These are phyloP conservation scores for Gaultheria prostrata DNA, from an alignment of 148 eudicot genomes.

Conservation along the genomic window DNA sequence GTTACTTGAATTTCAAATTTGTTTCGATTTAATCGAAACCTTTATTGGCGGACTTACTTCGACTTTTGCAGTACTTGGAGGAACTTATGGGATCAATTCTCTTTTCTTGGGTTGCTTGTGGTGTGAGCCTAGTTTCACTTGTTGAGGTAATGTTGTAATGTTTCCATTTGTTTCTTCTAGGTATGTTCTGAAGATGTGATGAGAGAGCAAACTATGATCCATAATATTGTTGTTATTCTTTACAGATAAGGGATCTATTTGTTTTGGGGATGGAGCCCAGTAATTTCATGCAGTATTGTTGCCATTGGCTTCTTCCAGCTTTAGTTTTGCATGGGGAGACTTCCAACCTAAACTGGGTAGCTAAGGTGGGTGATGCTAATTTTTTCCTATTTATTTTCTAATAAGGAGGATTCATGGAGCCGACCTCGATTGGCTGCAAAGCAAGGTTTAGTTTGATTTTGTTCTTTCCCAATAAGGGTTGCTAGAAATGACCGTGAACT, in stretches of 20 bases:
- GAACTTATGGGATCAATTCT: constrained; percentile 79
- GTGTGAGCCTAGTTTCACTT: constrained; percentile 74
- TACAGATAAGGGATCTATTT: constrained; percentile 83
- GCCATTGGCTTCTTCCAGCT: constrained; percentile 95
- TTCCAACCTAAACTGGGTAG: constrained; percentile 63
- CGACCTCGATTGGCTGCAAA: not conserved
- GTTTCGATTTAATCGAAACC: not conserved
- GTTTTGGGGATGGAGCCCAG: constrained; percentile 65
- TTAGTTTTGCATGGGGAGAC: constrained; percentile 65
- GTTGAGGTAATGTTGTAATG: constrained; percentile 59
- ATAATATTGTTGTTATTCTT: constrained; percentile 12
- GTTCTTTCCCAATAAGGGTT: not conserved
- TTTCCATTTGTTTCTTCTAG: not conserved
- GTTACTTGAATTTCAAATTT: not conserved
- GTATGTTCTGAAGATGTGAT: constrained; percentile 7
- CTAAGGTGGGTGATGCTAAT: constrained; percentile 46
- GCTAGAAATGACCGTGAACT: not conserved
- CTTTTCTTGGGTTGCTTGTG: constrained; percentile 85
- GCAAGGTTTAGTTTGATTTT: not conserved
- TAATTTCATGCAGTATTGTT: constrained; percentile 74
- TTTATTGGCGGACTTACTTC: not conserved
- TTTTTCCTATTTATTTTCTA: constrained; percentile 7
- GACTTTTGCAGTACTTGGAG: constrained; percentile 68
- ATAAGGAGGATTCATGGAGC: not conserved
- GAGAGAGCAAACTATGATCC: not conserved